Percentiles rank a stretch among this genome's conserved stretches.
phyloP scores from a whole-genome alignment of 2,329 filamentous ascomycete species.

The Grosmannia serpens region DNA sequence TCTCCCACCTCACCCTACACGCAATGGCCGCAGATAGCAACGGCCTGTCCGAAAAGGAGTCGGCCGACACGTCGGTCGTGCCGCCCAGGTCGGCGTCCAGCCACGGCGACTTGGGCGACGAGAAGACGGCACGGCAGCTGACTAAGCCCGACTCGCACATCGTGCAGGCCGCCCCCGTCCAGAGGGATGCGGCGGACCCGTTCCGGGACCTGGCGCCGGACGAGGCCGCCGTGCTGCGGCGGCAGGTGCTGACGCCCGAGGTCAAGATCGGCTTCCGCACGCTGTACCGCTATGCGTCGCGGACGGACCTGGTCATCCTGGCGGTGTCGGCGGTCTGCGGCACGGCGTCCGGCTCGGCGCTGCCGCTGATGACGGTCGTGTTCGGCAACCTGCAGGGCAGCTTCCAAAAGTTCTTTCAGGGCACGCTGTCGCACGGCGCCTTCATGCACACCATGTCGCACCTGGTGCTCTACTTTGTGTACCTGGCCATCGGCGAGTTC shows the following conservation, averaged over 20 bases:
- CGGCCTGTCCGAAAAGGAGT: conserved; percentile 8
- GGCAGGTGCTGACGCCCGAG: conserved; percentile 54
- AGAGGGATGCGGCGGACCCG: conserved; percentile 26
- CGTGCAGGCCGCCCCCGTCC: conserved; percentile 8
- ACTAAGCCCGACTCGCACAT: conserved; percentile 33
- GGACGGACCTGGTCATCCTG: conserved; percentile 53
- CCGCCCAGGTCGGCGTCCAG: conserved; percentile 22
- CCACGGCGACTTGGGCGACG: conserved; percentile 22
- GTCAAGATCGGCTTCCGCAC: conserved; percentile 52
- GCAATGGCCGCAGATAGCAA: conserved; percentile 1
- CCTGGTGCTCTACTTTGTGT: conserved; percentile 73
- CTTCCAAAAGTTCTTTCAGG: conserved; percentile 54
- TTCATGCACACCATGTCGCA: conserved; percentile 51
- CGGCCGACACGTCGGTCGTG: conserved; percentile 9
- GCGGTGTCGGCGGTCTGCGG: conserved; percentile 48
- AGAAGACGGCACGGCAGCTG: conserved; percentile 13
- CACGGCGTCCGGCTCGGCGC: conserved; percentile 52
- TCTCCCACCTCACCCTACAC: not conserved
- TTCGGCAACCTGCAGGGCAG: conserved; percentile 66
- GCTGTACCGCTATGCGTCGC: conserved; percentile 60
- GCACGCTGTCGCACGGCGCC: conserved; percentile 30
- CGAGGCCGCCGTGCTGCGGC: conserved; percentile 55
- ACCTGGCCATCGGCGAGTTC: conserved; percentile 73
- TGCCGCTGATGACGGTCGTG: conserved; percentile 71
- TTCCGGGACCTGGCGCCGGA: conserved; percentile 51